Conservation (phyloP, 371 early-diverging fungal species). For the Chytridium lagenaria region DNA sequence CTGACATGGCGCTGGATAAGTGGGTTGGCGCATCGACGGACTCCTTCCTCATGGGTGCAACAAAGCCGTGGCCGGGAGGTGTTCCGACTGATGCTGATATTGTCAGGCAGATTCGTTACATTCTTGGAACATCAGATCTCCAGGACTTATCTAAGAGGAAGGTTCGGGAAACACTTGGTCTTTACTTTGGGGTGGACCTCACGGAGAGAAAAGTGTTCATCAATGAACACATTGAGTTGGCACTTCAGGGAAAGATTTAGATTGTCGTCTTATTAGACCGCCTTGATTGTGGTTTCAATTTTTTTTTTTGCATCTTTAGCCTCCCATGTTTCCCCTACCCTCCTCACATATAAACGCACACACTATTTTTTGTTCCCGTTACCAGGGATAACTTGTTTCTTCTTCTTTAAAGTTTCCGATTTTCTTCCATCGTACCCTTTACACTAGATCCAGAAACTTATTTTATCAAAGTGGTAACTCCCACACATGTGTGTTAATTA, state of each 20-base stretch:
- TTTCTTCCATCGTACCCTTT: no score
- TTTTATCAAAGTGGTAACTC: no score
- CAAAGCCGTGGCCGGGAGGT: constrained; percentile 37
- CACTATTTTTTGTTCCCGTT: no score
- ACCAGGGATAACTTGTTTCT: no score
- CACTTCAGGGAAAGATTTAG: constrained; percentile 31
- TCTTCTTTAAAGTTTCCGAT: no score
- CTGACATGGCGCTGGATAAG: constrained; percentile 16
- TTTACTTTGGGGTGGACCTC: constrained; percentile 50
- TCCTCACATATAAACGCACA: no score
- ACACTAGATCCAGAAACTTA: no score
- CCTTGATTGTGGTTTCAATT: no score
- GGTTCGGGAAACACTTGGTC: constrained; percentile 44
- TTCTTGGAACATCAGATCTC: constrained; percentile 41
- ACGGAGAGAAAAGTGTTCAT: constrained; percentile 43
- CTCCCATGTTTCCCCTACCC: no score
- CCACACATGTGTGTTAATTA: no score
- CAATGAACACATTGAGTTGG: constrained; percentile 40
- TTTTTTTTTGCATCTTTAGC: no score
- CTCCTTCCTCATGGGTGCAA: neutral
- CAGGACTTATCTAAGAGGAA: constrained; percentile 51
- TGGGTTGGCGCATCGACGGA: neutral
- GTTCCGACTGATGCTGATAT: constrained; percentile 52
- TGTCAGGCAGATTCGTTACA: constrained; percentile 38
- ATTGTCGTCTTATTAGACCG: no score